phyloP scores from a whole-genome alignment of 2,329 filamentous ascomycete species.

The Metarhizium anisopliae region DNA sequence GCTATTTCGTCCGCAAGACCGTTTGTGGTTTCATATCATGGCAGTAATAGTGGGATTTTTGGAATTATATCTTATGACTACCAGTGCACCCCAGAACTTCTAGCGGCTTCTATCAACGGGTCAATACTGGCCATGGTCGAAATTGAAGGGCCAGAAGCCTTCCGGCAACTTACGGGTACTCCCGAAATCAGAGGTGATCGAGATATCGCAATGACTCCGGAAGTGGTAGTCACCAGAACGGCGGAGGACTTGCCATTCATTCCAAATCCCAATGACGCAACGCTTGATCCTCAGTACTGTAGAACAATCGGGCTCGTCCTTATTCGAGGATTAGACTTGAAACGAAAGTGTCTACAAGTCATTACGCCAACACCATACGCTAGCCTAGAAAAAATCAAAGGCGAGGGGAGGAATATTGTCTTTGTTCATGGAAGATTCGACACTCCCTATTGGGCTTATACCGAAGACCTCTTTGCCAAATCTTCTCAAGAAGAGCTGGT shows the following conservation, averaged over 20 bases:
- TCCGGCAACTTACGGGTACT: constrained; percentile 23
- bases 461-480: constrained; percentile 47
- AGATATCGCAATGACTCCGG: too few species aligned
- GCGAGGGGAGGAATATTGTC: constrained; percentile 41
- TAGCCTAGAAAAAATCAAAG: constrained; percentile 29
- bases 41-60: constrained; percentile 42
- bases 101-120: constrained; percentile 61
- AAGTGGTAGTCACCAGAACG: constrained; percentile 11
- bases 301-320: constrained; percentile 56
- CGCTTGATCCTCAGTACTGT: constrained; percentile 51
- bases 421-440: constrained; percentile 63
- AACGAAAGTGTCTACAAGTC: constrained; percentile 48
- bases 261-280: constrained; percentile 39
- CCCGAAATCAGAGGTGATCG: too few species aligned
- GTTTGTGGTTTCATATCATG: constrained; percentile 52
- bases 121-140: constrained; percentile 59
- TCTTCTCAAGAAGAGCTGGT: constrained; percentile 21
- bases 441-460: constrained; percentile 59
- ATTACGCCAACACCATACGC: constrained; percentile 48
- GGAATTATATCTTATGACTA: constrained; percentile 62
- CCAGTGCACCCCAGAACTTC: constrained; percentile 45
- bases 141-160: constrained; percentile 44
- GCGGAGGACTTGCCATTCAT: constrained; percentile 55
- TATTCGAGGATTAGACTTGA: constrained; percentile 58
- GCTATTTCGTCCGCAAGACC: constrained; percentile 50